These are phyloP conservation scores for Choanephora cucurbitarum DNA, from an alignment of 371 early-diverging fungal genomes.

Conservation along the genomic window DNA sequence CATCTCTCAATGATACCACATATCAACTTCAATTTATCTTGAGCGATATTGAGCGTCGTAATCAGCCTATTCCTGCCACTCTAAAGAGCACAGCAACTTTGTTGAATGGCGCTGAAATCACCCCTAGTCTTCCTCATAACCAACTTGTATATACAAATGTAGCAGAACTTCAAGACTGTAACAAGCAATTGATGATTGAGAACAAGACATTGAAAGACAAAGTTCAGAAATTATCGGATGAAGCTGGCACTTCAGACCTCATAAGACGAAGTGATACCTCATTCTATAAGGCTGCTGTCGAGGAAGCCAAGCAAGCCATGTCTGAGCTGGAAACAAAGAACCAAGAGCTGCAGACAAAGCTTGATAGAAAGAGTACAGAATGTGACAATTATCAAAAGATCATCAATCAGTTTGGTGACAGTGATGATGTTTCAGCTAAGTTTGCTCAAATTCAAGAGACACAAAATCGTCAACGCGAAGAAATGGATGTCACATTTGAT, in stretches of 20 bases:
- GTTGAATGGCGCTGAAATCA: not conserved
- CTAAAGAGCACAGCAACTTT: not conserved
- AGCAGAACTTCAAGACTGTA: slow-evolving; percentile 14
- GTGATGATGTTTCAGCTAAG: slow-evolving; percentile 2
- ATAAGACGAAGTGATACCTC: not conserved
- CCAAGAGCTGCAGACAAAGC: not conserved
- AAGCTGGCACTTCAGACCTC: not conserved
- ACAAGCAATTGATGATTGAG: slow-evolving; percentile 4
- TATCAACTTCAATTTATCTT: slow-evolving; percentile 22
- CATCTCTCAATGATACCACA: slow-evolving; percentile 19
- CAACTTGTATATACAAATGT: slow-evolving; percentile 20
- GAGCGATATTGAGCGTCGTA: slow-evolving; percentile 13
- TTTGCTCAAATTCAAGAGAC: slow-evolving; percentile 11
- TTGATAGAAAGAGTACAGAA: not conserved
- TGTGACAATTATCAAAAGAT: slow-evolving; percentile 15
- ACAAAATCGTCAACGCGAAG: slow-evolving; percentile 7
- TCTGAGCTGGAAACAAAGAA: not conserved
- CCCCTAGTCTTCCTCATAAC: slow-evolving; percentile 3
- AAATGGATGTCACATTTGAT: slow-evolving; percentile 12
- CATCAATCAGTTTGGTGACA: slow-evolving; percentile 2
- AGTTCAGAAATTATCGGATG: not conserved
- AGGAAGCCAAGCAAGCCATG: slow-evolving; percentile 1
- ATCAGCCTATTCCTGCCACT: slow-evolving; percentile 12
- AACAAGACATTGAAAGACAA: not conserved
- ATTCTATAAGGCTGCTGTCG: slow-evolving; percentile 4